Percentiles rank a stretch among this genome's conserved stretches.
phyloP scores from a whole-genome alignment of 179 eudicot genomes.

The Carnegiea gigantea region DNA sequence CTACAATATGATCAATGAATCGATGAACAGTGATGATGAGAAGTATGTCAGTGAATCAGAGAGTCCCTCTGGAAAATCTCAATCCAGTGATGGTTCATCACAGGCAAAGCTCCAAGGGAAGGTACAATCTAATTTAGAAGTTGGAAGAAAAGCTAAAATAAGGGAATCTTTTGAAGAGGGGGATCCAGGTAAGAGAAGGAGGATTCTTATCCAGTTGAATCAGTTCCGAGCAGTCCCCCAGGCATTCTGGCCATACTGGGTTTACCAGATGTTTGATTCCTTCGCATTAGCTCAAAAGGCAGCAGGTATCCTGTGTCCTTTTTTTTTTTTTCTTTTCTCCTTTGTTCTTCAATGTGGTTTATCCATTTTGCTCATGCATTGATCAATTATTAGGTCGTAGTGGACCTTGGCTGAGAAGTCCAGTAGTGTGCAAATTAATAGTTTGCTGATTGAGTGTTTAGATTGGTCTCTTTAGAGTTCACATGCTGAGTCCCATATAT shows the following conservation, averaged over 20 bases:
- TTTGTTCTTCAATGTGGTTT: background rate
- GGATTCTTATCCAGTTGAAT: slow-evolving; percentile 26
- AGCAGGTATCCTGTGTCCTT: slow-evolving; percentile 50
- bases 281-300: slow-evolving; percentile 73
- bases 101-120: slow-evolving; percentile 31
- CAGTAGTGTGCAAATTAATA: background rate
- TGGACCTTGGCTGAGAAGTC: background rate
- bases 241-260: slow-evolving; percentile 95
- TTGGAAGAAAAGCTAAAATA: slow-evolving; percentile 26
- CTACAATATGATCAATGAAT: slow-evolving; percentile 38
- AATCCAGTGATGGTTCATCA: slow-evolving; percentile 29
- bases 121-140: slow-evolving; percentile 29
- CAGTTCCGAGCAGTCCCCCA: slow-evolving; percentile 53
- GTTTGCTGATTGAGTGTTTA: background rate
- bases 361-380: background rate
- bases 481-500: background rate
- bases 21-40: slow-evolving; percentile 78
- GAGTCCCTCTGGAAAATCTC: slow-evolving; percentile 37
- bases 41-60: slow-evolving; percentile 35
- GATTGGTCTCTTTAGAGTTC: background rate
- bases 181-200: slow-evolving; percentile 30
- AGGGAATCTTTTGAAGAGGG: slow-evolving; percentile 29
- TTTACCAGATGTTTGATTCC: slow-evolving; percentile 85
- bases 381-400: background rate
- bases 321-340: background rate